Evolutionary conservation across 768 basidiomycete genomes (phyloP).

Genomic region (Leccinum aurantiacum): DNA sequence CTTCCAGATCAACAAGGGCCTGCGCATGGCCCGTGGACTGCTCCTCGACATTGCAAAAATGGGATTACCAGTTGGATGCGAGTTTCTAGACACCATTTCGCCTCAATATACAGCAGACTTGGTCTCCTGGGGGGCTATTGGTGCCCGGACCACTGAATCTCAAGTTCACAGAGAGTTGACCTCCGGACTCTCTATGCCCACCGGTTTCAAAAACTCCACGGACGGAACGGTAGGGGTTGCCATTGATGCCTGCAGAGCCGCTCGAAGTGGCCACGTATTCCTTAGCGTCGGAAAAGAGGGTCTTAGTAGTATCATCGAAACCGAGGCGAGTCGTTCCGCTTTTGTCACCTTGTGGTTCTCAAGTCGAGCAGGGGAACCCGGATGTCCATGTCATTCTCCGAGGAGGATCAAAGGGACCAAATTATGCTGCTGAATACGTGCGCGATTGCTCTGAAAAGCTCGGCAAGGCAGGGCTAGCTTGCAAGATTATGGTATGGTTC

Average conservation of each 20-base stretch:
- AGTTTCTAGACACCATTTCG: conserved; percentile 81
- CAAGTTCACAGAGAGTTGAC: conserved; percentile 90
- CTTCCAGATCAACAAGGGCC: conserved; percentile 96
- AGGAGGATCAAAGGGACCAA: conserved; percentile 87
- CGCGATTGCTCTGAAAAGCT: conserved; percentile 73
- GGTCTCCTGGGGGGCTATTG: conserved; percentile 95
- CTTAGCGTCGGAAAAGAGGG: conserved; percentile 97
- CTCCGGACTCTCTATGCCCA: conserved; percentile 89
- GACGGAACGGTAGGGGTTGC: conserved; percentile 92
- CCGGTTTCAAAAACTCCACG: conserved; percentile 98
- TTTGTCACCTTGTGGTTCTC: conserved; percentile 2
- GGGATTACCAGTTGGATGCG: conserved; percentile 94
- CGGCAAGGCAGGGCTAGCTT: conserved; percentile 70
- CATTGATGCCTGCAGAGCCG: conserved; percentile 93
- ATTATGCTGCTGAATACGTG: conserved; percentile 80
- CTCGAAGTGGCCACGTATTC: conserved; percentile 90
- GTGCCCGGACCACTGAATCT: conserved; percentile 88
- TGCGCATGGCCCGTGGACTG: conserved; percentile 82
- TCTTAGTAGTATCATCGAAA: conserved; percentile 91
- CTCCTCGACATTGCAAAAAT: conserved; percentile 87
- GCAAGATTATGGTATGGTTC: conserved; percentile 79
- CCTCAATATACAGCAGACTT: conserved; percentile 93
- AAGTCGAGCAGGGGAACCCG: conserved; percentile 67
- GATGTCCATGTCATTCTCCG: conserved; percentile 94
- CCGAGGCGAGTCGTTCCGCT: conserved; percentile 52